These are phyloP conservation scores for Elsinoe australis DNA, from an alignment of 2,329 filamentous ascomycete species.

Conservation along the genomic window DNA sequence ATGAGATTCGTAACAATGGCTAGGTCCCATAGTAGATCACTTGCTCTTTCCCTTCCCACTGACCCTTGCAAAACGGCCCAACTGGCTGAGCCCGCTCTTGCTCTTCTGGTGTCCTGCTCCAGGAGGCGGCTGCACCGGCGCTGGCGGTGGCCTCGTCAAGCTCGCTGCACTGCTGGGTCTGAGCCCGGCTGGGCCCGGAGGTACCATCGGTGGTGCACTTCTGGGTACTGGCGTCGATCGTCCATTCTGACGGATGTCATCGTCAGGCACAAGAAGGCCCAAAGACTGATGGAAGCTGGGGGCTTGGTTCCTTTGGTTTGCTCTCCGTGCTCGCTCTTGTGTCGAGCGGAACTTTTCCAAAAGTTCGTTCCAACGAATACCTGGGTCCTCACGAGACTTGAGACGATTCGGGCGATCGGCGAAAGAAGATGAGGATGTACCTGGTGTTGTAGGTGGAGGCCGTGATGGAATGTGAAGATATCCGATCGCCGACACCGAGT, in stretches of 20 bases:
- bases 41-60: slow-evolving; percentile 29
- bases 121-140: slow-evolving; percentile 11
- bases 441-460: slow-evolving; percentile 42
- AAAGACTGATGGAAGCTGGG: slow-evolving; percentile 21
- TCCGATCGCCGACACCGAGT: slow-evolving; percentile 94
- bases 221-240: slow-evolving; percentile 11
- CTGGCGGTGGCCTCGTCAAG: slow-evolving; percentile 8
- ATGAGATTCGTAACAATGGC: no score
- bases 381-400: slow-evolving; percentile 66
- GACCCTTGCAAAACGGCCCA: slow-evolving; percentile 39
- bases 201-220: not conserved
- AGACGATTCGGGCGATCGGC: slow-evolving; percentile 60
- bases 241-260: slow-evolving; percentile 16
- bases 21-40: no score
- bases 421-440: slow-evolving; percentile 30
- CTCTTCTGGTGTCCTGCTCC: slow-evolving; percentile 24
- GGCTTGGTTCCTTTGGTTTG: slow-evolving; percentile 41
- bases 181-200: slow-evolving; percentile 4
- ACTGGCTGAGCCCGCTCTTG: slow-evolving; percentile 37
- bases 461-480: slow-evolving; percentile 78
- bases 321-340: slow-evolving; percentile 73
- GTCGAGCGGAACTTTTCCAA: slow-evolving; percentile 90
- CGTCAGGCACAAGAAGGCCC: slow-evolving; percentile 22
- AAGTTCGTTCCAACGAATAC: slow-evolving; percentile 82
- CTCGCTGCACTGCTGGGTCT: slow-evolving; percentile 19